These are phyloP conservation scores for Saturnispora ahearnii DNA, from an alignment of 805 yeast genomes.

Conservation along the genomic window DNA sequence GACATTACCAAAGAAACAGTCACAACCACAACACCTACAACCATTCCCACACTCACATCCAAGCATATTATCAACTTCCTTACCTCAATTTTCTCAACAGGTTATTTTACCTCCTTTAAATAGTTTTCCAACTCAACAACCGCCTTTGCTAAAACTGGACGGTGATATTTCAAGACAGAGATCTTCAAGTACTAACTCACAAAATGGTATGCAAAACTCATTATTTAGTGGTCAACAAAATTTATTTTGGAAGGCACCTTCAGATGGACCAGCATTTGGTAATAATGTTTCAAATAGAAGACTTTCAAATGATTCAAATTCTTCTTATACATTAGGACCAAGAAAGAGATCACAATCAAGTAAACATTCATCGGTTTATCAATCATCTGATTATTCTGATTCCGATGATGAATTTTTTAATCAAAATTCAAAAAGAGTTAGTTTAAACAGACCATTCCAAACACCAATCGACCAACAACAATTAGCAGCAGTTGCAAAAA, in stretches of 20 bases:
- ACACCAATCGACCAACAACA: conserved; percentile 1
- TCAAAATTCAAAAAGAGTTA: conserved; percentile 12
- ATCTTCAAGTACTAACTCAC: conserved; percentile 15
- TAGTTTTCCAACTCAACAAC: conserved; percentile 1
- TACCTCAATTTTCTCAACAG: conserved; percentile 10
- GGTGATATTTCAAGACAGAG: conserved; percentile 8
- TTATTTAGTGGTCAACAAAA: conserved; percentile 13
- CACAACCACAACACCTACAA: neutral
- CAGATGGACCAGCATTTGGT: conserved; percentile 38
- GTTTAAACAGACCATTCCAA: conserved; percentile 1
- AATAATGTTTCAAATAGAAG: conserved; percentile 15
- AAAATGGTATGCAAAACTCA: neutral
- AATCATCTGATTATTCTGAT: conserved; percentile 23
- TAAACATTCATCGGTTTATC: neutral
- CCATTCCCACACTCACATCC: neutral
- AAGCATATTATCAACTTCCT: neutral
- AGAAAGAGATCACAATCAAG: neutral
- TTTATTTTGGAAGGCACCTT: conserved; percentile 53
- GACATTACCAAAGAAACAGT: neutral
- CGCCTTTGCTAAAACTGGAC: neutral
- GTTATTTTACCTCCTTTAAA: conserved; percentile 23
- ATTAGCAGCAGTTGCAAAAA: neutral
- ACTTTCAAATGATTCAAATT: conserved; percentile 41
- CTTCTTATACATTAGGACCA: conserved; percentile 28
- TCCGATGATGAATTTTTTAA: conserved; percentile 27